These are phyloP conservation scores for Tricladium varicosporioides DNA, from an alignment of 2,329 filamentous ascomycete species.

Conservation along the genomic window DNA sequence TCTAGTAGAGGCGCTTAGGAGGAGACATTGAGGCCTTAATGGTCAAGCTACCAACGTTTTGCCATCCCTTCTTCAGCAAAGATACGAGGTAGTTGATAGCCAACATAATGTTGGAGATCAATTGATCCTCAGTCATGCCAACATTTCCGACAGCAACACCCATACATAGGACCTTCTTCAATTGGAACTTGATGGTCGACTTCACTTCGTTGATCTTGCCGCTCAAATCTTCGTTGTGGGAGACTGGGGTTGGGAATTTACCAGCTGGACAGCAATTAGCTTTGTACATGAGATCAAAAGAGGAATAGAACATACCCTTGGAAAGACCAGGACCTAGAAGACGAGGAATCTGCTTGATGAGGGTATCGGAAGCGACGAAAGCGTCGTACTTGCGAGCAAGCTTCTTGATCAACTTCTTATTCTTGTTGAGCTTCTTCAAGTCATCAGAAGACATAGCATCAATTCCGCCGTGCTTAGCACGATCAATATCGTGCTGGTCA, in stretches of 20 bases:
- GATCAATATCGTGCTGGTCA: constrained; percentile 98
- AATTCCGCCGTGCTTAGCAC: constrained; percentile 98
- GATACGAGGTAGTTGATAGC: constrained; percentile 99
- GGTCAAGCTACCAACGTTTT: constrained; percentile 99
- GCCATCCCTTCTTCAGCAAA: constrained; percentile 99
- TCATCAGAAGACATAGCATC: constrained; percentile 98
- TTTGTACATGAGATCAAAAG: not conserved
- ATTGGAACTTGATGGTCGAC: constrained; percentile 99
- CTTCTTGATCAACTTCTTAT: constrained; percentile 99
- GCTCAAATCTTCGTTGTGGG: constrained; percentile 89
- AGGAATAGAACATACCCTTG: constrained; percentile 64
- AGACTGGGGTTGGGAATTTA: constrained; percentile 99
- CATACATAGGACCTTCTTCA: constrained; percentile 99
- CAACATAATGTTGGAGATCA: constrained; percentile 98
- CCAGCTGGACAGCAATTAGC: constrained; percentile 62
- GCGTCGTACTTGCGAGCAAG: constrained; percentile 99
- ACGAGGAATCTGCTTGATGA: constrained; percentile 99
- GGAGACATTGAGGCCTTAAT: constrained; percentile 99
- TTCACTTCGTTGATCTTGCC: constrained; percentile 99
- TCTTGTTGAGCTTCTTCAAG: constrained; percentile 99
- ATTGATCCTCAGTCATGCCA: constrained; percentile 92
- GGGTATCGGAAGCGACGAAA: constrained; percentile 92
- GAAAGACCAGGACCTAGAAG: constrained; percentile 97
- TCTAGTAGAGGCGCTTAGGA: constrained; percentile 94
- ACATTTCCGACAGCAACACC: constrained; percentile 99